phyloP scores from a whole-genome alignment of 108 stramenopile species.

The Conticribra guillardii region DNA sequence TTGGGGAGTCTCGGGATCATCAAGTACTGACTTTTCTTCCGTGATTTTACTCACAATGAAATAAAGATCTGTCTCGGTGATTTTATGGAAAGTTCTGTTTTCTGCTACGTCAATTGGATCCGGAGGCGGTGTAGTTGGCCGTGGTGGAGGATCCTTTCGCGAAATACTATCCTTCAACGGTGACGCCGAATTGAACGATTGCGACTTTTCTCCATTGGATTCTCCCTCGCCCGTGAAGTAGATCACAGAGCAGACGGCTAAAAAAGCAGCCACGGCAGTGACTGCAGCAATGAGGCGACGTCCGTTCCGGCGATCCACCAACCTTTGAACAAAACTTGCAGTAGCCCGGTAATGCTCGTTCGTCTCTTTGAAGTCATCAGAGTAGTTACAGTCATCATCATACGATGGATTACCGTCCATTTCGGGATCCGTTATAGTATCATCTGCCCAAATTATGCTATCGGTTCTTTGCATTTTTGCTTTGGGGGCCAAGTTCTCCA shows the following conservation, averaged over 20 bases:
- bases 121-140: constrained; percentile 23
- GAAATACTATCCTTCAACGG: constrained; percentile 9
- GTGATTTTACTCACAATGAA: constrained; percentile 32
- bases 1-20: constrained; percentile 31
- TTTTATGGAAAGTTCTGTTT: constrained; percentile 7
- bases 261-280: too few species aligned
- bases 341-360: constrained; percentile 23
- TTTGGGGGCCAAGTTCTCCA: neutral
- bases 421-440: constrained; percentile 16
- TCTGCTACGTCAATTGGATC: constrained; percentile 6
- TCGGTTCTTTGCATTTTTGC: neutral
- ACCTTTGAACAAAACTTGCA: constrained; percentile 14
- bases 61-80: constrained; percentile 23
- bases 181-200: too few species aligned
- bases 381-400: constrained; percentile 32
- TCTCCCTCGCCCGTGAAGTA: too few species aligned
- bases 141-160: constrained; percentile 19
- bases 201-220: too few species aligned
- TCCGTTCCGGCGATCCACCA: constrained; percentile 20
- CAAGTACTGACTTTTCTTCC: constrained; percentile 9
- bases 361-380: constrained; percentile 22
- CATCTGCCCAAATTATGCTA: constrained; percentile 46
- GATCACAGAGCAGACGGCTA: too few species aligned
- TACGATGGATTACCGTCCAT: constrained; percentile 7
- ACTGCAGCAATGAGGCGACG: neutral